phyloP scores from a whole-genome alignment of 1,284 basidiomycete species.

The Abortiporus biennis region DNA sequence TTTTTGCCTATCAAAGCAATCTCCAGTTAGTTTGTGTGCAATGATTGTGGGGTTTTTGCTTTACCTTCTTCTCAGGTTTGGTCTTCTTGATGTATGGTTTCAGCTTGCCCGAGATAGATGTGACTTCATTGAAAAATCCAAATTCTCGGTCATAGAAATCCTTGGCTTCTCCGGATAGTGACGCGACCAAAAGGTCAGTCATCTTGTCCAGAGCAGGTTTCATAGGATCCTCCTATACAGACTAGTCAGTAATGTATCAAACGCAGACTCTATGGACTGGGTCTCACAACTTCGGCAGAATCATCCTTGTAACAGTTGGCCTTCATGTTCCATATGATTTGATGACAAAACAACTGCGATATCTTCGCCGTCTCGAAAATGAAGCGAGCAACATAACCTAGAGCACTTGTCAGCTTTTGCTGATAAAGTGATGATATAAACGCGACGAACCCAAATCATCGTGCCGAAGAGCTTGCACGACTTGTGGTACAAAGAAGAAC shows the following conservation, averaged over 20 bases:
- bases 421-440: background rate
- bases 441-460: slow-evolving; percentile 71
- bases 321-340: slow-evolving; percentile 99
- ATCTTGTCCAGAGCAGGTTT: slow-evolving; percentile 92
- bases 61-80: slow-evolving; percentile 97
- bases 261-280: background rate
- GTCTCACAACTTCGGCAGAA: slow-evolving; percentile 68
- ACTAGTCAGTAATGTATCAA: slow-evolving; percentile 9
- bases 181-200: slow-evolving; percentile 76
- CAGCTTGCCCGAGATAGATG: slow-evolving; percentile 95
- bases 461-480: slow-evolving; percentile 91
- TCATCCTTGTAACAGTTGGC: slow-evolving; percentile 97
- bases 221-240: slow-evolving; percentile 87
- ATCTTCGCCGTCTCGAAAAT: slow-evolving; percentile 98
- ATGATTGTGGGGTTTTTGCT: too few relatives aligned
- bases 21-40: slow-evolving; percentile 2
- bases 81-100: slow-evolving; percentile 96
- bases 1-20: slow-evolving; percentile 73
- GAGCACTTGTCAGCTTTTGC: slow-evolving; percentile 5
- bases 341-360: slow-evolving; percentile 97
- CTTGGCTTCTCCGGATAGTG: slow-evolving; percentile 87
- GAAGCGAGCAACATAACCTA: slow-evolving; percentile 93
- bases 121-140: slow-evolving; percentile 93
- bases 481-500: slow-evolving; percentile 99
- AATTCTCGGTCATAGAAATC: slow-evolving; percentile 96